Evolutionary conservation across 768 basidiomycete species (phyloP).

Genomic region (Tulasnella sp.): DNA sequence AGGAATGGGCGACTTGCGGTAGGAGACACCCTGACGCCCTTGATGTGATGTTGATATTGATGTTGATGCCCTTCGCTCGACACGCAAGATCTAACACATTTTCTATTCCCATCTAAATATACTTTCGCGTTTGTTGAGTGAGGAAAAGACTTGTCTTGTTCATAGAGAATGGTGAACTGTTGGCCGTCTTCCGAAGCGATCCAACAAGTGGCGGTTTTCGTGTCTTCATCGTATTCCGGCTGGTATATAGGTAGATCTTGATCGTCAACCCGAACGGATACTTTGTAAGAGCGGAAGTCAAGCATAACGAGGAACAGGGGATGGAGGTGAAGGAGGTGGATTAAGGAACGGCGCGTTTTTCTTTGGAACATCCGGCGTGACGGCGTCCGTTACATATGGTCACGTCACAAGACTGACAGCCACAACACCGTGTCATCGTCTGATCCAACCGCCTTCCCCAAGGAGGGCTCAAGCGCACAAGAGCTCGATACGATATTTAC

Average conservation of each 20-base stretch:
- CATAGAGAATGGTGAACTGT: not conserved
- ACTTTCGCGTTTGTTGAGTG: not conserved
- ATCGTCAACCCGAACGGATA: not conserved
- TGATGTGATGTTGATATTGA: not conserved
- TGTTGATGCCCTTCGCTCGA: not conserved
- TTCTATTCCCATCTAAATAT: not conserved
- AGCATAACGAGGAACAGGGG: not conserved
- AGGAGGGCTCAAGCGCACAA: no score
- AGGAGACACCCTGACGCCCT: not conserved
- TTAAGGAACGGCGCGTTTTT: not conserved
- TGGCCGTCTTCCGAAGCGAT: conserved; percentile 23
- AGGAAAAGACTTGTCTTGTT: not conserved
- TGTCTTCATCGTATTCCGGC: conserved; percentile 21
- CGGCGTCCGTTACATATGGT: no score
- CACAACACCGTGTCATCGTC: no score
- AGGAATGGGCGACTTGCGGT: not conserved
- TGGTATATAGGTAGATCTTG: conserved; percentile 5
- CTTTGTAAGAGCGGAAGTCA: not conserved
- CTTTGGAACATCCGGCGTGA: no score
- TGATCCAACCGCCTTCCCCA: no score
- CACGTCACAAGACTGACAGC: no score
- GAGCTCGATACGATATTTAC: no score
- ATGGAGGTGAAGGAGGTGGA: not conserved
- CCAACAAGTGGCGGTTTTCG: conserved; percentile 24
- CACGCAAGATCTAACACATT: not conserved